Evolutionary conservation across 2,329 filamentous ascomycete species (phyloP), one percentile per base, ranked within the genome.

Genomic region (Beauveria sp.): DNA sequence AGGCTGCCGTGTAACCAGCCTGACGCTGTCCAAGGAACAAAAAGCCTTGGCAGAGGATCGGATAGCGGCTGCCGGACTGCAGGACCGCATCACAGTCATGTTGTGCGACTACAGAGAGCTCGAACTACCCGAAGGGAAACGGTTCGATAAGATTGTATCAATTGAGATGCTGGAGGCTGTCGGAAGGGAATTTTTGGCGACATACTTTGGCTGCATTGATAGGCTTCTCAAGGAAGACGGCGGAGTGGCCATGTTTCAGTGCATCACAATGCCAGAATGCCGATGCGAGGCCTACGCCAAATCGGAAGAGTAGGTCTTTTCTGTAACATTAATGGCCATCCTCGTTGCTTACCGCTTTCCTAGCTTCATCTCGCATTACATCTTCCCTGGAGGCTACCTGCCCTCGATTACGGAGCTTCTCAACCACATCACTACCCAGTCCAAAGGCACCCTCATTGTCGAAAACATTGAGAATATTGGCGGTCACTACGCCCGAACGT

Each of bases 131-230:
- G 50, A 55, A 1, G 58, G 58, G n/a, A 55, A 43, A 18, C 50
- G 51, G 10, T 91, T 84, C 66, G 88, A 91, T 72, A 90, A 90
- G 70, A 78, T 91, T 7, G 79, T 91, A 8, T 89, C 86, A 4
- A 89, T 91, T 62, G 89, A 91, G 69, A 91, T 91, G 89, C 76
- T 91, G 24, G 89, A 91, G 74, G 86, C 86, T 1, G 88, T 91
- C 0, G 88, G 88, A 3, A 76, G 80, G 56, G 85, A 88, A 68
- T 90, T 84, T 66, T 72, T 91, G 37, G 77, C 79, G 22, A 86
- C 82, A 2, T 91, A 90, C 69, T 91, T 91, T 69, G 73, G 76
- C 20, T 84, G 82, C 65, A 78, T 91, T 55, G 76, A 90, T 66
- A 76, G 77, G 61, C 71, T 90, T 37, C 71, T 91, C 48, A 90